A percentile compares a stretch with the other conserved stretches of the same genome.
phyloP scores from a whole-genome alignment of 192 early-diverging fungal species.

The Backusella liffmaniae region DNA sequence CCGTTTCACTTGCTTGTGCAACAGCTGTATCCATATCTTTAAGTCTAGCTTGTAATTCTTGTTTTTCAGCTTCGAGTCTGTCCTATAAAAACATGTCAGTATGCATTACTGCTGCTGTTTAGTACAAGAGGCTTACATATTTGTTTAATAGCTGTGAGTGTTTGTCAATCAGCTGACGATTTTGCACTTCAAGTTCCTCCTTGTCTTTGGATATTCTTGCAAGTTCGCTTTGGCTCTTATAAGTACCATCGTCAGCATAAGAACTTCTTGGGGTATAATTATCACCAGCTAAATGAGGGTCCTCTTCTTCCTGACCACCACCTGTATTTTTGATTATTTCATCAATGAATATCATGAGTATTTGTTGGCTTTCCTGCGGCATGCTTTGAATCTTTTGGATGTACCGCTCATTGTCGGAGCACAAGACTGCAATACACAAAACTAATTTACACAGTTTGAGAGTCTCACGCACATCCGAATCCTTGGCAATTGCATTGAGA shows the following conservation, averaged over 20 bases:
- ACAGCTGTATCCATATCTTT: slow-evolving; percentile 77
- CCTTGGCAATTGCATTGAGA: slow-evolving; percentile 82
- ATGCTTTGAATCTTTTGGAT: slow-evolving; percentile 85
- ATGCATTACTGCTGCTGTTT: too few relatives aligned
- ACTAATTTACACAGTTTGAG: slow-evolving; percentile 82
- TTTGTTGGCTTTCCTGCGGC: slow-evolving; percentile 62
- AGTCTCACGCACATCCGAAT: slow-evolving; percentile 67
- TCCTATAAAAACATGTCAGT: slow-evolving; percentile 46
- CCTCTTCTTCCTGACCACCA: not conserved
- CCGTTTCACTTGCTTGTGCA: slow-evolving; percentile 68
- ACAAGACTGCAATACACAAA: slow-evolving; percentile 84
- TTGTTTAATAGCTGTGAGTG: slow-evolving; percentile 46
- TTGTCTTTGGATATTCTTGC: slow-evolving; percentile 54
- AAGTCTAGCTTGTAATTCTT: slow-evolving; percentile 70
- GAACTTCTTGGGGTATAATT: slow-evolving; percentile 18
- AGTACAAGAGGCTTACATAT: slow-evolving; percentile 26
- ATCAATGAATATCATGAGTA: slow-evolving; percentile 22
- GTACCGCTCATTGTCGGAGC: slow-evolving; percentile 78
- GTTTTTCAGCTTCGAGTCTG: slow-evolving; percentile 67
- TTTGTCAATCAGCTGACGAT: slow-evolving; percentile 48
- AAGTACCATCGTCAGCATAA: slow-evolving; percentile 18
- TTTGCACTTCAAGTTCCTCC: slow-evolving; percentile 56
- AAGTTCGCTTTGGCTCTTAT: slow-evolving; percentile 43
- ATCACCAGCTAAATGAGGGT: not conserved
- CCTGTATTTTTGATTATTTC: slow-evolving; percentile 20